A percentile compares a stretch with the other conserved stretches of the same genome.
Evolutionary conservation across 768 basidiomycete species (phyloP).

Genomic region (Hypholoma fasciculare): DNA sequence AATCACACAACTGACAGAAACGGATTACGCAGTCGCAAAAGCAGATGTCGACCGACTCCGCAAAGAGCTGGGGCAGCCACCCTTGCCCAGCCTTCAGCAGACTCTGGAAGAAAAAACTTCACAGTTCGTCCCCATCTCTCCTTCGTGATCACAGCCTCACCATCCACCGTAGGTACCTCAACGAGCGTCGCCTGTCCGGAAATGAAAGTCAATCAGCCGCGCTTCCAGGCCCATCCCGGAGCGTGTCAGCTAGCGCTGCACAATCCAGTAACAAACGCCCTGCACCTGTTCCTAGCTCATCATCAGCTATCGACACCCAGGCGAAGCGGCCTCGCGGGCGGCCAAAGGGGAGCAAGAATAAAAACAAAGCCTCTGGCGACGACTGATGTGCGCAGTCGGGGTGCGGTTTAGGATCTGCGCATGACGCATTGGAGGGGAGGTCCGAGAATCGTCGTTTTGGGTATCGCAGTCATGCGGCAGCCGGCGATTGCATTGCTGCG

Average conservation of each 20-base stretch:
- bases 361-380: conserved; percentile 18
- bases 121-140: conserved; percentile 35
- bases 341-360: conserved; percentile 73
- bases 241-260: conserved; percentile 9
- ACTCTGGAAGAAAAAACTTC: conserved; percentile 72
- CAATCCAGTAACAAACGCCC: conserved; percentile 27
- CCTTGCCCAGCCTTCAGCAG: conserved; percentile 69
- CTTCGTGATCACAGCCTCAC: conserved; percentile 1
- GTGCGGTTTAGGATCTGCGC: too few species aligned
- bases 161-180: conserved; percentile 49
- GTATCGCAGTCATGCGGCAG: too few species aligned
- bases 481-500: not conserved
- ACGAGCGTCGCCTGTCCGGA: conserved; percentile 60
- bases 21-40: conserved; percentile 76
- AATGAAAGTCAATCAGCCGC: conserved; percentile 29
- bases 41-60: conserved; percentile 75
- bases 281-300: conserved; percentile 16
- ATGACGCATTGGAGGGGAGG: too few species aligned
- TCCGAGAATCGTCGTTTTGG: too few species aligned
- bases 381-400: not conserved
- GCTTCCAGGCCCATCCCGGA: conserved; percentile 1
- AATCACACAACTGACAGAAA: conserved; percentile 68
- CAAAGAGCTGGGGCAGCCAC: conserved; percentile 72
- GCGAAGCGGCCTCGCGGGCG: conserved; percentile 62
- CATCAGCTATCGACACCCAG: conserved; percentile 20